Evolutionary conservation across 305 asterid species (phyloP).

Genomic region (Solanum hybrid): DNA sequence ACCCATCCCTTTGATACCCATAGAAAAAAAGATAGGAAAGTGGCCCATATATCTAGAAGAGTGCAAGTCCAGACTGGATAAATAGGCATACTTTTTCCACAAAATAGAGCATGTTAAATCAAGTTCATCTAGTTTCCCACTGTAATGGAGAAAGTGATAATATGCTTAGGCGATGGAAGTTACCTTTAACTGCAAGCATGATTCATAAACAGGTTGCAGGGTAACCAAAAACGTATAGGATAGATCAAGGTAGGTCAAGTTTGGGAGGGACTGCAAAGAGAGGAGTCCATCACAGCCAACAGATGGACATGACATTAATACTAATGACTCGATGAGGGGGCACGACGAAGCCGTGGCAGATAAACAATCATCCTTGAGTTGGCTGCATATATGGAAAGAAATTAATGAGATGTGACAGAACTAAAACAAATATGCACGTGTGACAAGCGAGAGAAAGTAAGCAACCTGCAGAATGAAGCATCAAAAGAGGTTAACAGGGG

Average conservation of each 20-base stretch:
- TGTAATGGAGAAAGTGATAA: not conserved
- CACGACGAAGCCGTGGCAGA: slow-evolving; percentile 79
- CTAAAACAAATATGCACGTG: not conserved
- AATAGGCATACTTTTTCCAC: not conserved
- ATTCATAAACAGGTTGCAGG: slow-evolving; percentile 74
- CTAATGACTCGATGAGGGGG: slow-evolving; percentile 39
- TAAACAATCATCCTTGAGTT: slow-evolving; percentile 83
- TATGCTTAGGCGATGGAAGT: slow-evolving; percentile 2
- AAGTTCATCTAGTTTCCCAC: not conserved
- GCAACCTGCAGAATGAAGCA: slow-evolving; percentile 98
- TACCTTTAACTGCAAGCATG: slow-evolving; percentile 78
- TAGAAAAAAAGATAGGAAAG: not conserved
- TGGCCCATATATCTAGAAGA: not conserved
- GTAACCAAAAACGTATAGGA: slow-evolving; percentile 83
- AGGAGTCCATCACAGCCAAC: slow-evolving; percentile 76
- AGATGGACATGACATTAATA: slow-evolving; percentile 74
- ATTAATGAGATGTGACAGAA: not conserved
- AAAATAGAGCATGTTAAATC: not conserved
- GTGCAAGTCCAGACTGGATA: not conserved
- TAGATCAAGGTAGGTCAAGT: slow-evolving; percentile 75
- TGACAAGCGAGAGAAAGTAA: slow-evolving; percentile 5
- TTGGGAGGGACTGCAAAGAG: slow-evolving; percentile 54
- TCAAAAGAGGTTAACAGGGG: slow-evolving; percentile 82
- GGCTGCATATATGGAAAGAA: slow-evolving; percentile 38
- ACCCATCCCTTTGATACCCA: not conserved